Evolutionary conservation across 2,329 filamentous ascomycete species (phyloP).

Genomic region (Cladosporium sp.): DNA sequence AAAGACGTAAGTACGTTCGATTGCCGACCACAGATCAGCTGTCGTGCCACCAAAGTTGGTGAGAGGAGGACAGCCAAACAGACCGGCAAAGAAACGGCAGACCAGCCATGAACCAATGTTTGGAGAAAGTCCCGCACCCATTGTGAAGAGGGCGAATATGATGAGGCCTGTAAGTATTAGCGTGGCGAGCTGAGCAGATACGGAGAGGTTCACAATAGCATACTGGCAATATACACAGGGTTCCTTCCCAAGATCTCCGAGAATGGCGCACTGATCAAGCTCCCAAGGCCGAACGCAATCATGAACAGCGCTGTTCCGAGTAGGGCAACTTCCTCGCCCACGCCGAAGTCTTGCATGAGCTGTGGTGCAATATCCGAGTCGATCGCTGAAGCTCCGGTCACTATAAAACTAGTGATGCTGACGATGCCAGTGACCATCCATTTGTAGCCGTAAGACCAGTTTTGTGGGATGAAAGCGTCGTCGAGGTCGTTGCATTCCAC

Average conservation of each 20-base stretch:
- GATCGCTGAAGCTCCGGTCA: conserved; percentile 4
- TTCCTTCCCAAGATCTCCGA: conserved; percentile 35
- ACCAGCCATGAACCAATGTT: conserved; percentile 21
- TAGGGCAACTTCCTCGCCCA: conserved; percentile 11
- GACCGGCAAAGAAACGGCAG: conserved; percentile 23
- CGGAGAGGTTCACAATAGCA: not conserved
- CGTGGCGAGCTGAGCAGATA: no score
- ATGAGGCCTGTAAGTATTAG: not conserved
- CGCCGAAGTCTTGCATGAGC: conserved; percentile 9
- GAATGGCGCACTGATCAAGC: conserved; percentile 35
- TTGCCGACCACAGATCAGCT: conserved; percentile 22
- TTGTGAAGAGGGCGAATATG: conserved; percentile 16
- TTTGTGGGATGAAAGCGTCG: conserved; percentile 12
- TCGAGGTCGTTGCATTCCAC: conserved; percentile 9
- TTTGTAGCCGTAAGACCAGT: conserved; percentile 7
- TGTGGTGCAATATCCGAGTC: conserved; percentile 8
- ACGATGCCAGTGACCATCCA: conserved; percentile 1
- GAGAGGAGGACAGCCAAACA: conserved; percentile 22
- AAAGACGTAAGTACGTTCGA: conserved; percentile 20
- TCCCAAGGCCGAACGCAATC: conserved; percentile 38
- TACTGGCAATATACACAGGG: conserved; percentile 21
- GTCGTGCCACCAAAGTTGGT: conserved; percentile 22
- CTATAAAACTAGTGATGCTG: not conserved
- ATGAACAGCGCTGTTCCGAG: conserved; percentile 36
- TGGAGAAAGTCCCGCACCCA: conserved; percentile 19